Evolutionary conservation across 192 early-diverging fungal species (phyloP).

Genomic region (Backusella luteola): DNA sequence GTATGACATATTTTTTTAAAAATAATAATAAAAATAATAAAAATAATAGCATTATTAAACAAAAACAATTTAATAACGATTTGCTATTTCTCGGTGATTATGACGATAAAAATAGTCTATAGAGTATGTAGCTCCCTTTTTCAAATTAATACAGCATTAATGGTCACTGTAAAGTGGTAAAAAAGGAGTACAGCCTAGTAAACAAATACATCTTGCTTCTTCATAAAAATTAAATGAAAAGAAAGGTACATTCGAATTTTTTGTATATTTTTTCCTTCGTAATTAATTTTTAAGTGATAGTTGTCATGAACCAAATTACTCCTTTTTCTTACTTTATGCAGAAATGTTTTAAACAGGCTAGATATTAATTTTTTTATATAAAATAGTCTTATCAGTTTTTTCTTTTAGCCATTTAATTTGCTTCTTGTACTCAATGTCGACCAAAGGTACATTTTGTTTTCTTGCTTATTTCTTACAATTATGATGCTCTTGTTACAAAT

Average conservation of each 20-base stretch:
- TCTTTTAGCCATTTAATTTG: neutral
- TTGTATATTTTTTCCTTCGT: neutral
- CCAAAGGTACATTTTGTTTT: neutral
- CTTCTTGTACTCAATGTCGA: neutral
- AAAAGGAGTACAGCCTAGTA: neutral
- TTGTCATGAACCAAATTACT: conserved; percentile 2
- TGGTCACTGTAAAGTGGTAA: neutral
- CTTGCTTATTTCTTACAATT: neutral
- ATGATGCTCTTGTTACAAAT: no score
- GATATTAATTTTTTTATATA: conserved; percentile 4
- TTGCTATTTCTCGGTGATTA: neutral
- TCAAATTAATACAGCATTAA: neutral
- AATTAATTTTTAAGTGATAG: neutral
- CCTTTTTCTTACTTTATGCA: neutral
- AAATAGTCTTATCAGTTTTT: neutral
- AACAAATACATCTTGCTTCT: neutral
- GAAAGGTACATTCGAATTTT: neutral
- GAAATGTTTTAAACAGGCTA: neutral
- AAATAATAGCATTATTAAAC: neutral
- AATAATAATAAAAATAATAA: neutral
- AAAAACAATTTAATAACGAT: neutral
- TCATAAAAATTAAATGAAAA: neutral
- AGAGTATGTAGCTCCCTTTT: neutral
- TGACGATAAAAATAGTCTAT: neutral
- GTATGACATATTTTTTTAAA: neutral